Evolutionary conservation across 768 basidiomycete species (phyloP), one percentile per base, ranked within the genome.

Genomic region (Boletus reticulatus): DNA sequence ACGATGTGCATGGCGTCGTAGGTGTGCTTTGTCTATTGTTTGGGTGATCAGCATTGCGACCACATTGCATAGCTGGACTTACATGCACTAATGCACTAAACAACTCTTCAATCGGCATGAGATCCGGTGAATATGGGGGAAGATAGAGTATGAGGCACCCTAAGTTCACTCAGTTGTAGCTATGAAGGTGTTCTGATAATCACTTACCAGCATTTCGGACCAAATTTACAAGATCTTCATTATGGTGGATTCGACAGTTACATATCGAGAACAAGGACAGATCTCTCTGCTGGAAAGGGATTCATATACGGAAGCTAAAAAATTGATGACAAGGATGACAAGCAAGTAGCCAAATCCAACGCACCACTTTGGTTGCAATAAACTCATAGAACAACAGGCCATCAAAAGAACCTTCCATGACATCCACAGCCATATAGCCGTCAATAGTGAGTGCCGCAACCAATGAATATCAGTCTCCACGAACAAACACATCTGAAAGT

Each of bases 231-330:
- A 57, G 31, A 19, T 53, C 52, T 12, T 27, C 12, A 8, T 57
- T 49, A n/a, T 53, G 56, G 22, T 57, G 56, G 13, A 53, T 53
- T 0, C 13, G 31, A 22, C 52, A 53, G 43, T 57, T 57, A 17
- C n/a, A n/a, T n/a, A n/a, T 57, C 31, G 2, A 57, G 51, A 14
- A 57, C 22, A 1, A 56, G 32, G 1, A 52, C 46, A 9, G 55
- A 56, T 1, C 22, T 4, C 27, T 47, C 45, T 1, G 22, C 17
- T 2, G 50, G 55, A 24, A 27, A 56, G 1, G 50, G 42, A 27
- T 52, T 39, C 55, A 56, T 56, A 6, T 43, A 14, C 2, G 12
- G 34, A 14, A 34, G 34, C 34, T 34, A 14, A 34, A 13, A 34
- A 14, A 12, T 34, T 34, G 34, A 34, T 11, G 13, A 12, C 1